Conservation (phyloP, 2,329 filamentous ascomycete genomes). For the Albophoma yamanashiensis region DNA sequence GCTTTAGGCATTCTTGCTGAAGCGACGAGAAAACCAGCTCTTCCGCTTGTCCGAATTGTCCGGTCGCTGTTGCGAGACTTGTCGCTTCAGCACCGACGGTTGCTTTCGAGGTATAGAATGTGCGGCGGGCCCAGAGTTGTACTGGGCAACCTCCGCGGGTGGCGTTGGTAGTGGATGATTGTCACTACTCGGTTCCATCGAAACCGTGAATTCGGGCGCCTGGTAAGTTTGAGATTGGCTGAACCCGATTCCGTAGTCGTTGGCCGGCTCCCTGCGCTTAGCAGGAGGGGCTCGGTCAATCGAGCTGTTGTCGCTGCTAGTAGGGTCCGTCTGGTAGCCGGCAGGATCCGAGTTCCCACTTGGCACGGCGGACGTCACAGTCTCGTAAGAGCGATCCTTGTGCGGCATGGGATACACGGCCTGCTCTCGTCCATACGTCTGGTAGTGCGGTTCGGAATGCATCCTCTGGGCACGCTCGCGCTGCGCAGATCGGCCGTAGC, state of each 20-base stretch:
- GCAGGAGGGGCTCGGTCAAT: conserved; percentile 60
- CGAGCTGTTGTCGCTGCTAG: conserved; percentile 85
- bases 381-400: conserved; percentile 79
- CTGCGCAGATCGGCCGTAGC: conserved; percentile 2
- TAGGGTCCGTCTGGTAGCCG: conserved; percentile 74
- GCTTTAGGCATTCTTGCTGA: conserved; percentile 51
- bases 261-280: conserved; percentile 41
- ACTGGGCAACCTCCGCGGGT: conserved; percentile 9
- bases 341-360: conserved; percentile 66
- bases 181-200: conserved; percentile 10
- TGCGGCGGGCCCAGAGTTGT: conserved; percentile 5
- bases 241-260: conserved; percentile 56
- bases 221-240: conserved; percentile 31
- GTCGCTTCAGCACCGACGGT: conserved; percentile 15
- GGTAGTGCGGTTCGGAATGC: conserved; percentile 34
- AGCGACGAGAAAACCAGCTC: conserved; percentile 79
- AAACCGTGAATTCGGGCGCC: conserved; percentile 26
- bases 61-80: conserved; percentile 9
- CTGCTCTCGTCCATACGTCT: conserved; percentile 26
- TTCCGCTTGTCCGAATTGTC: conserved; percentile 58
- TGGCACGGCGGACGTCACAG: conserved; percentile 66
- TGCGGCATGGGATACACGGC: conserved; percentile 43
- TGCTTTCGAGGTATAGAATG: conserved; percentile 17
- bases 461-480: conserved; percentile 26
- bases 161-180: conserved; percentile 14